A percentile compares a stretch with the other conserved stretches of the same genome.
These are phyloP conservation scores for Pochonia chlamydosporia DNA, from an alignment of 2,329 filamentous ascomycete species.

Conservation along the genomic window DNA sequence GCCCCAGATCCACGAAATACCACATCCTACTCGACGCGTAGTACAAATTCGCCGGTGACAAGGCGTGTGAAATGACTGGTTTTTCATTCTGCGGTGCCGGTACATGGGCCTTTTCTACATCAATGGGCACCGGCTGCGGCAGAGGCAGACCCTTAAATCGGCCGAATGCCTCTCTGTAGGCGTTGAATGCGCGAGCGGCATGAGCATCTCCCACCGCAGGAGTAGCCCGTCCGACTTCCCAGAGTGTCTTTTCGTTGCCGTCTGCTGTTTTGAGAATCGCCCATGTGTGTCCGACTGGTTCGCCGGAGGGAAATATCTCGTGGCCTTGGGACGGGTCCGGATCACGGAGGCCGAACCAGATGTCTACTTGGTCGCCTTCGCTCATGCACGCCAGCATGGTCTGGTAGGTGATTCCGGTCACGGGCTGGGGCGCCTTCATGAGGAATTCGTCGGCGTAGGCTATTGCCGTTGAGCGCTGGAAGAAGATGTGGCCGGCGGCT, in stretches of 20 bases:
- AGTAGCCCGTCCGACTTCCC: slow-evolving; percentile 12
- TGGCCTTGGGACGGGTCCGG: slow-evolving; percentile 7
- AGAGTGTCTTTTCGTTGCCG: slow-evolving; percentile 9
- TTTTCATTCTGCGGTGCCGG: slow-evolving; percentile 7
- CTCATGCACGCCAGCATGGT: slow-evolving; percentile 10
- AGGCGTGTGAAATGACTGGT: slow-evolving; percentile 11
- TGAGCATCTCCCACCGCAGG: slow-evolving; percentile 8
- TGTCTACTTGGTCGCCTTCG: slow-evolving; percentile 12
- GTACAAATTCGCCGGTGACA: slow-evolving; percentile 13
- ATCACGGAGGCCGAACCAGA: slow-evolving; percentile 12
- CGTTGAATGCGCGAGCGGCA: slow-evolving; percentile 12
- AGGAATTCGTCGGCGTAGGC: slow-evolving; percentile 13
- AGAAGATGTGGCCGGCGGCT: slow-evolving; percentile 11
- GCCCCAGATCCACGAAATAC: slow-evolving; percentile 14
- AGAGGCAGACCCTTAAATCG: background rate
- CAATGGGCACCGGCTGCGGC: slow-evolving; percentile 2
- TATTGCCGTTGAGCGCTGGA: slow-evolving; percentile 8
- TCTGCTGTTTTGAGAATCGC: slow-evolving; percentile 9
- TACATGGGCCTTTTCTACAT: background rate
- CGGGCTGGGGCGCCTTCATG: slow-evolving; percentile 4
- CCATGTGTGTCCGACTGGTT: slow-evolving; percentile 13
- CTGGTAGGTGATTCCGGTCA: slow-evolving; percentile 5
- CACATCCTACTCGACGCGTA: slow-evolving; percentile 13
- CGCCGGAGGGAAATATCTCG: slow-evolving; percentile 3
- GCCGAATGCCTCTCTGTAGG: slow-evolving; percentile 11